Evolutionary conservation across 164 flowering plant species (phyloP).

Genomic region (Umbellularia californica): DNA sequence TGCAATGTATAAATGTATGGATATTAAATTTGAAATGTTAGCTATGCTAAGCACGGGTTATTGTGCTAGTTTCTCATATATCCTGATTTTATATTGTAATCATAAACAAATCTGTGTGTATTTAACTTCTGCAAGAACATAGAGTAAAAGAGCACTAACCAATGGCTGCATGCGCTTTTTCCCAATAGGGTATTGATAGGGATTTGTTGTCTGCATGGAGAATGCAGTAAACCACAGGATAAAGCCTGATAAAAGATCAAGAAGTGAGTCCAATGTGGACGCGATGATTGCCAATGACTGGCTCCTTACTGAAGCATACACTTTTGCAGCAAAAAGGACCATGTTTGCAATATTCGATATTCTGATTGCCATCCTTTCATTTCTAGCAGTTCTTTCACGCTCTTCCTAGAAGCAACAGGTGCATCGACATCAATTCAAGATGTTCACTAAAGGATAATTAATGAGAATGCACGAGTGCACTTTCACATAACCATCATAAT

Average conservation of each 20-base stretch:
- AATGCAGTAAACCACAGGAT: conserved; percentile 91
- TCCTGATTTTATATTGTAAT: no score
- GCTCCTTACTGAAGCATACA: conserved; percentile 74
- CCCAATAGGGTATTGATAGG: conserved; percentile 89
- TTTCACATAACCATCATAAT: background rate
- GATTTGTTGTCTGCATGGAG: conserved; percentile 84
- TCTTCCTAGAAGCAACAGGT: conserved; percentile 58
- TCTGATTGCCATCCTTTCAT: conserved; percentile 76
- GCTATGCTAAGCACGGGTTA: no score
- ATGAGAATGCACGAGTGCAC: background rate
- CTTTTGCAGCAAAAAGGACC: conserved; percentile 85
- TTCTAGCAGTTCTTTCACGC: conserved; percentile 60
- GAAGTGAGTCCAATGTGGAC: conserved; percentile 87
- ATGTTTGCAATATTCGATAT: conserved; percentile 84
- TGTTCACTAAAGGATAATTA: background rate
- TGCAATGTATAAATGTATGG: no score
- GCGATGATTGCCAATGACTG: conserved; percentile 88
- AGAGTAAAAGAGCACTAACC: conserved; percentile 36
- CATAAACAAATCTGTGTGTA: no score
- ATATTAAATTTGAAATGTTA: no score
- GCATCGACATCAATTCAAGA: conserved; percentile 6
- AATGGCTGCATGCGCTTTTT: conserved; percentile 92
- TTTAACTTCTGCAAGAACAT: no score
- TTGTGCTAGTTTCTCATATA: no score
- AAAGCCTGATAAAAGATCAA: conserved; percentile 86